Evolutionary conservation across 2,329 filamentous ascomycete genomes (phyloP), one percentile per base, ranked within the genome.

Genomic region (Botrytis sinoallii): DNA sequence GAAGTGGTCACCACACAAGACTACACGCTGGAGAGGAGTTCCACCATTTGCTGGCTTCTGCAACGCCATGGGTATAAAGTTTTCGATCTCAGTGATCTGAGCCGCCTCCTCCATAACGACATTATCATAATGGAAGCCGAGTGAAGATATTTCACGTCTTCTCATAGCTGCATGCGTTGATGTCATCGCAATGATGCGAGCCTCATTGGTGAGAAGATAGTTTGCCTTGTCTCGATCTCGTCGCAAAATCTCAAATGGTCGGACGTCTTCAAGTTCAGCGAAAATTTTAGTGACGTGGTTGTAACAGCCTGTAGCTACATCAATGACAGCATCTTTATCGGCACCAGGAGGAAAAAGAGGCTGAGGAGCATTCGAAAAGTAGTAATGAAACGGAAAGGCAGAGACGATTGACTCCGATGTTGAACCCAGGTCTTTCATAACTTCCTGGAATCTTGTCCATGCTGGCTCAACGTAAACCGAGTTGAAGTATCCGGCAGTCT

Each of bases 81-180:
- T 97, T 81, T 99, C 96, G 64, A 98, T 93, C 82, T 99, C 96
- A 0, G 95, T 99, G 80, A 99, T 95, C 81, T 99, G 96, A 20
- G 96, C 96, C 8, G 96, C 95, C 86, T 99, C 96, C 84, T 99
- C 96, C 93, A 99, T 98, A 71, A 99, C 88, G 20, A 99, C 92
- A 77, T 97, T 99, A 85, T 98, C 95, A 79, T 99, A 99, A 78
- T 94, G 93, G 83, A 99, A 99, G 25, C 95, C 95, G n/a, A 98
- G 87, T 25, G 89, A 88, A 0, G 94, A 92, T 78, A 99, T 98
- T 79, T 98, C 95, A 76, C 93, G 90, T 76, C 95, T 88, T 75
- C 94, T 90, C 88, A 99, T 99, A 1, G 96, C 96, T 7, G 96
- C 97, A 82, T 99, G 96, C 0, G 97, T 99, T 6, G 95, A 97